Base-by-base conservation (phyloP, 257 asterid species). In the Petunia axillaris region DNA sequence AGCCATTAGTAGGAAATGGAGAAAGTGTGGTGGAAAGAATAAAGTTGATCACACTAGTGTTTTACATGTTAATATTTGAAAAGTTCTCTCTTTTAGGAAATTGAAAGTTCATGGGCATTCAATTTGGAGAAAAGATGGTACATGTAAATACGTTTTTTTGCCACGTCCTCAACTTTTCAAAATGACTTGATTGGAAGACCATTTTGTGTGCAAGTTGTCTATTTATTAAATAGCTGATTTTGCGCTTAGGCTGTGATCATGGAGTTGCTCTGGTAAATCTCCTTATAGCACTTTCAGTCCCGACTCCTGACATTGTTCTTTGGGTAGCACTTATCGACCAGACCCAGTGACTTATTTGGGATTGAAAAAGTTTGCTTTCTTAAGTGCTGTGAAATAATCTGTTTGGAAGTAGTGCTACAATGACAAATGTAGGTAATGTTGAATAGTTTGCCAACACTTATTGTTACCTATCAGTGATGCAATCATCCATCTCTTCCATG, bases 261-360 rank as follows among this genome's bases (percentile, higher is more conserved):
- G 76, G 40, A 70, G 76, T 16, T 70, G 76, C 5, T 46, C 8
- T 70, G 46, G n/a, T n/a, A 43, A 43, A 68, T 68, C 25, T 36
- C 9, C n/a, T 70, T 55, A 55, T 55, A 58, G 36, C 59, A 2
- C 46, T 59, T 70, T 70, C 25, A 8, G 59, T 70, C 40, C 48
- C 2, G 76, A 70, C 25, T 25, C 25, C 25, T 25, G 25, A 59
- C 16, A 46, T 9, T 0, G 3, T 25, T 48, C 11, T 64, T 0
- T 54, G 53, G 55, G 9, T 70, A 25, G 25, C 0, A 11, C 2
- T 46, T 71, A 71, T 71, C 55, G 25, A 25, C 25, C 25, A 25
- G 25, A 25, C 38, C n/a, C 6, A 6, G 4, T 4, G n/a, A 43
- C 57, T 68, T 43, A 43, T 8, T 16, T 43, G n/a, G 25, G 46